These are phyloP conservation scores for Pythium coloratum DNA, from an alignment of 352 stramenopile species.

Conservation along the genomic window DNA sequence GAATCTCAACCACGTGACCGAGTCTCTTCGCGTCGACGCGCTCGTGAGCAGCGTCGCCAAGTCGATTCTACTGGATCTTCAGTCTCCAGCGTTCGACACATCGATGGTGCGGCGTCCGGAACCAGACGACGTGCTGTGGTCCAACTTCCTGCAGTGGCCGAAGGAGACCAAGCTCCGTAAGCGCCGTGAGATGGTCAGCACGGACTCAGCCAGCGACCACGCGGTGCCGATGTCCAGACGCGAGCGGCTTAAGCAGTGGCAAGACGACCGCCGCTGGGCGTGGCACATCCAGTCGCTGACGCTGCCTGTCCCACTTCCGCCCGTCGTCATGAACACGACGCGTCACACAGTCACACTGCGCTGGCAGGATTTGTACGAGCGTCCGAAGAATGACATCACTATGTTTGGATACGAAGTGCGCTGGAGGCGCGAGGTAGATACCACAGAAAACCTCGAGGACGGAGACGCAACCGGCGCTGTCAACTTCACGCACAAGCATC, in stretches of 20 bases:
- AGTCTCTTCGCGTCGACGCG: conserved; percentile 45
- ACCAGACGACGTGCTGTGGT: conserved; percentile 39
- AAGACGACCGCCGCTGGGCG: conserved; percentile 76
- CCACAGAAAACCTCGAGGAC: background rate
- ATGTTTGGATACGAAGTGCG: conserved; percentile 66
- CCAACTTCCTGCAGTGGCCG: conserved; percentile 62
- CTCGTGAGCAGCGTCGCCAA: conserved; percentile 39
- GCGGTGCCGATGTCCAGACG: conserved; percentile 51
- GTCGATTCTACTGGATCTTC: conserved; percentile 46
- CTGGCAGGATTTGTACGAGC: conserved; percentile 78
- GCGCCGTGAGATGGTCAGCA: conserved; percentile 30
- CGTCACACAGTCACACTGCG: conserved; percentile 49
- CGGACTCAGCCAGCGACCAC: background rate
- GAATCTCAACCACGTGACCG: conserved; percentile 73
- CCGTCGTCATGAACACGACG: conserved; percentile 59
- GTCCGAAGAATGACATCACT: conserved; percentile 61
- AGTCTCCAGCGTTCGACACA: conserved; percentile 54
- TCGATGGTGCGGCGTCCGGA: conserved; percentile 51
- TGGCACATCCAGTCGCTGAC: conserved; percentile 62
- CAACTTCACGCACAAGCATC: conserved; percentile 53
- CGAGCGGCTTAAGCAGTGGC: conserved; percentile 78
- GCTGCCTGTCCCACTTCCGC: conserved; percentile 61
- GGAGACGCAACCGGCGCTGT: conserved; percentile 23
- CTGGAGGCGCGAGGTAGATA: conserved; percentile 36
- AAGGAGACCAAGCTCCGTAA: conserved; percentile 48